These are phyloP conservation scores for Hypoxylon sp. DNA, from an alignment of 2,329 filamentous ascomycete species.

Conservation along the genomic window DNA sequence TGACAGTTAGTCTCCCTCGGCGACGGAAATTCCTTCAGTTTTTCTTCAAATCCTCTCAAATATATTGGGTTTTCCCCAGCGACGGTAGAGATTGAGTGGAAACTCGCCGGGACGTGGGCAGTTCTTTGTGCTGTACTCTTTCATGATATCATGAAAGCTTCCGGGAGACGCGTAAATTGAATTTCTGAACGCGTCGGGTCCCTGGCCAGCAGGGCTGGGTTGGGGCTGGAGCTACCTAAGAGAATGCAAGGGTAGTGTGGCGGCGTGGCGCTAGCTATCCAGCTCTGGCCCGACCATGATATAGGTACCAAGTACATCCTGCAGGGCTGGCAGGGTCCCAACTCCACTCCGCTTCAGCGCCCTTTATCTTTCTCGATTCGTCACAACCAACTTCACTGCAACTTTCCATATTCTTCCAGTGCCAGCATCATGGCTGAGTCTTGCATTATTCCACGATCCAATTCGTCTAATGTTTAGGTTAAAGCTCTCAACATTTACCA, in stretches of 20 bases:
- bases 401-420: background rate
- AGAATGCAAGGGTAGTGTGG: background rate
- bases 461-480: background rate
- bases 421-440: too few species aligned
- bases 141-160: slow-evolving; percentile 8
- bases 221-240: background rate
- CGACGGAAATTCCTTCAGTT: background rate
- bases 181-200: slow-evolving; percentile 45
- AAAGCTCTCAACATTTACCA: background rate
- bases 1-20: background rate
- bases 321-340: background rate
- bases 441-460: background rate
- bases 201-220: slow-evolving; percentile 2
- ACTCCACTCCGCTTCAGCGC: background rate
- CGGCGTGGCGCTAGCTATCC: background rate
- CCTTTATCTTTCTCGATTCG: background rate
- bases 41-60: background rate
- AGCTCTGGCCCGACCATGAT: background rate
- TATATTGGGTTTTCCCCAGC: background rate
- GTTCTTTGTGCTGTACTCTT: background rate
- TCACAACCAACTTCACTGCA: background rate
- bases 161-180: slow-evolving; percentile 53
- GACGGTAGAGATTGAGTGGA: background rate
- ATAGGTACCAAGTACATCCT: background rate
- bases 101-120: background rate